Conservation (phyloP, 345 rosid genomes). For the Syzygium aqueum region DNA sequence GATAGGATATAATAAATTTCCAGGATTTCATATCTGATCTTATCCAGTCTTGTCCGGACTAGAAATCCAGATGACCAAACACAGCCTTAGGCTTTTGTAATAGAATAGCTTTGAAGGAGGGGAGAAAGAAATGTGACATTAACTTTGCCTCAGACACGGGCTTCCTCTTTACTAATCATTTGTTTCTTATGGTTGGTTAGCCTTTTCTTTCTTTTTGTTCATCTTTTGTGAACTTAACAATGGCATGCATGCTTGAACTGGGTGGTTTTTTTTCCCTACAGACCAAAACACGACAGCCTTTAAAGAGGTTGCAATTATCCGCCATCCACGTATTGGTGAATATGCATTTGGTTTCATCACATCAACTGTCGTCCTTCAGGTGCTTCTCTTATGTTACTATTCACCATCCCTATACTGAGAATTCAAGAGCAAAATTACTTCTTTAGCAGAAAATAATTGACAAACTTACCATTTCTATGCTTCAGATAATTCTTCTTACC, state of each 20-base stretch:
- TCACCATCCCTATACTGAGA: neutral
- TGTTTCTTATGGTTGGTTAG: neutral
- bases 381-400: constrained; percentile 2
- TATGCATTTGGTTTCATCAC: constrained; percentile 95
- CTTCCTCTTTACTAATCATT: neutral
- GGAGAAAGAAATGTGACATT: neutral
- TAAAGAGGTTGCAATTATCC: constrained; percentile 91
- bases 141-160: neutral
- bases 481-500: neutral
- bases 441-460: neutral
- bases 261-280: constrained; percentile 13
- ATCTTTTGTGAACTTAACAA: neutral
- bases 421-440: neutral
- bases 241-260: neutral
- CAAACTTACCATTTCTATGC: neutral
- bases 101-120: neutral
- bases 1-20: neutral
- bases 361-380: constrained; percentile 84
- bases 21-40: neutral
- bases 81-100: neutral
- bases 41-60: neutral
- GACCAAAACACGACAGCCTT: constrained; percentile 94
- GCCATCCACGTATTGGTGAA: constrained; percentile 94
- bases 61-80: neutral
- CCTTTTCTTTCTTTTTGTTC: neutral